Evolutionary conservation across 129 eudicot species (phyloP).

Genomic region (Flaveria linearis): DNA sequence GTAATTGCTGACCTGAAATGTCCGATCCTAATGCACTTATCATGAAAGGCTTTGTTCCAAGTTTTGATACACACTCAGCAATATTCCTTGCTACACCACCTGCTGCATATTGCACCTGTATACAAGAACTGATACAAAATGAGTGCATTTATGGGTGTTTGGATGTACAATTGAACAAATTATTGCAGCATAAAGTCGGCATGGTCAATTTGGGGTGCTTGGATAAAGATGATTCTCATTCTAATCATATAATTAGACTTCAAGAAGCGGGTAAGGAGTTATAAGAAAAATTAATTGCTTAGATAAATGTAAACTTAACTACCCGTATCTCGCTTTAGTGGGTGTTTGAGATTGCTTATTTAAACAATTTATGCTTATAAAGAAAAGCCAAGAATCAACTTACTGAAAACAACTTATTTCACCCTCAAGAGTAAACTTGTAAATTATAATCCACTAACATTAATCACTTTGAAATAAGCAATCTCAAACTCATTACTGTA

Average conservation of each 20-base stretch:
- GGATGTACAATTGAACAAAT: background rate
- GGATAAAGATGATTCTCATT: background rate
- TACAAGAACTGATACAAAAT: background rate
- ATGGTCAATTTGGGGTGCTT: background rate
- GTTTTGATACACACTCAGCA: conserved; percentile 87
- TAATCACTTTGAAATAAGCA: background rate
- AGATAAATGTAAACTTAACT: too few relatives aligned
- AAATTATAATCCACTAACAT: too few relatives aligned
- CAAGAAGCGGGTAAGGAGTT: too few relatives aligned
- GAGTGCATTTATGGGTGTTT: conserved; percentile 6
- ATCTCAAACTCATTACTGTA: background rate
- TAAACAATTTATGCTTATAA: too few relatives aligned
- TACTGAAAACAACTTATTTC: too few relatives aligned
- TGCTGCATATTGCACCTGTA: conserved; percentile 61
- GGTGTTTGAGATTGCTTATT: too few relatives aligned
- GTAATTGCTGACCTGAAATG: conserved; percentile 63
- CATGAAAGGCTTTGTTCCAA: conserved; percentile 77
- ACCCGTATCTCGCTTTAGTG: too few relatives aligned
- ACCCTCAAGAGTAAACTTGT: too few relatives aligned
- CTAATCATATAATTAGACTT: background rate
- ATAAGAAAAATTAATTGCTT: too few relatives aligned
- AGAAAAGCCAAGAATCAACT: too few relatives aligned
- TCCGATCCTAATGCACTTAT: conserved; percentile 89
- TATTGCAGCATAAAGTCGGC: background rate
- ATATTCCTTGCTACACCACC: conserved; percentile 99